These are phyloP conservation scores for Dothiorella sarmentorum DNA, from an alignment of 2,329 filamentous ascomycete species.

Conservation along the genomic window DNA sequence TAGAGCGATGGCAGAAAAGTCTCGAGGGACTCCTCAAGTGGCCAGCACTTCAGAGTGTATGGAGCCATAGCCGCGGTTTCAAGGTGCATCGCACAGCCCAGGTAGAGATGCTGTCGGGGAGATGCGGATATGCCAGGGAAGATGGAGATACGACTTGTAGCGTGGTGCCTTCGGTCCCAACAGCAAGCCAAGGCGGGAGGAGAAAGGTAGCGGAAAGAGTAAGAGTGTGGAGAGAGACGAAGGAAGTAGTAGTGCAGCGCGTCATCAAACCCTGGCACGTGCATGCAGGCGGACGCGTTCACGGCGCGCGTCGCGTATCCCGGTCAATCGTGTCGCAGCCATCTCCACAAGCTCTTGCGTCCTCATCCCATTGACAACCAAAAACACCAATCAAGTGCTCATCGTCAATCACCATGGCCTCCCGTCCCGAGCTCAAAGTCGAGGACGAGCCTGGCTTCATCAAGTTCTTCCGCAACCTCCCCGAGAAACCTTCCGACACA, in stretches of 20 bases:
- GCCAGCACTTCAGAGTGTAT: background rate
- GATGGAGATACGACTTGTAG: background rate
- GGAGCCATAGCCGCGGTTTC: background rate
- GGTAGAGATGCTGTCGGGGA: background rate
- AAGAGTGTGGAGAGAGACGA: no score
- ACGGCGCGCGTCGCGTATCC: slow-evolving; percentile 8
- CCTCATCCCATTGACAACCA: background rate
- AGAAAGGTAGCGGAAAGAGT: no score
- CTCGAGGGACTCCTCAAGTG: background rate
- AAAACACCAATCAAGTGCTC: background rate
- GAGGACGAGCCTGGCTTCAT: slow-evolving; percentile 98
- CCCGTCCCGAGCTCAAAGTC: slow-evolving; percentile 62
- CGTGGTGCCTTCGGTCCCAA: background rate
- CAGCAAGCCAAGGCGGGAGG: no score
- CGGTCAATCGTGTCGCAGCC: background rate
- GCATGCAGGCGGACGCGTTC: slow-evolving; percentile 2
- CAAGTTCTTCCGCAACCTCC: slow-evolving; percentile 87
- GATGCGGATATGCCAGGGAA: background rate
- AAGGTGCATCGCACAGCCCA: no score
- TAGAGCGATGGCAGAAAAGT: no score
- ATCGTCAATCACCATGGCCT: slow-evolving; percentile 43
- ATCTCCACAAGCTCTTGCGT: background rate
- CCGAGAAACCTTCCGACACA: slow-evolving; percentile 66
- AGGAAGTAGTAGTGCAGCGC: no score
- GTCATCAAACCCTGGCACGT: no score